These are phyloP conservation scores for Berberis thunbergii DNA, from an alignment of 164 flowering plant genomes.

Conservation along the genomic window DNA sequence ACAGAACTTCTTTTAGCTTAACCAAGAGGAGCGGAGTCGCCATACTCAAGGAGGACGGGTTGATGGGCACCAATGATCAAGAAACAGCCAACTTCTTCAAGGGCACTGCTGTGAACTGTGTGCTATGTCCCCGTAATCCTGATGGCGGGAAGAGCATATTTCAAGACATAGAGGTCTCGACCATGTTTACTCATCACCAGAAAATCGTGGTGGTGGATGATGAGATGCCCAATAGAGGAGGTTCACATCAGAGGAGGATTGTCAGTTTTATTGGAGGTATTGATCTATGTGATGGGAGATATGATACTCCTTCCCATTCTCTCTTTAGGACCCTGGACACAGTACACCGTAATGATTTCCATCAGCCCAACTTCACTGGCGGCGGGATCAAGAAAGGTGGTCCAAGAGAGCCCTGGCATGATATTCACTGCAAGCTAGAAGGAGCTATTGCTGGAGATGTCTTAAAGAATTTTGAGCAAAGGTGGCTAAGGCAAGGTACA, in stretches of 20 bases:
- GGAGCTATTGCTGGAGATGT: slow-evolving; percentile 8
- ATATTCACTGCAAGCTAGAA: slow-evolving; percentile 5
- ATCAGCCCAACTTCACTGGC: slow-evolving; percentile 9
- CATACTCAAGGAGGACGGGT: slow-evolving; percentile 3
- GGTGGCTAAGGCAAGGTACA: background rate
- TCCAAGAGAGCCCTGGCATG: slow-evolving; percentile 5
- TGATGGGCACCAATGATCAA: slow-evolving; percentile 4
- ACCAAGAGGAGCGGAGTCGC: slow-evolving; percentile 1
- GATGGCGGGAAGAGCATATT: background rate
- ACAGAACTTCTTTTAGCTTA: background rate
- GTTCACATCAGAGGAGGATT: slow-evolving; percentile 1
- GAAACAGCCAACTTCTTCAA: slow-evolving; percentile 1
- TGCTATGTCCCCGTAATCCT: slow-evolving; percentile 1
- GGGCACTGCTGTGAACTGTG: slow-evolving; percentile 1
- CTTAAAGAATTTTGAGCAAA: slow-evolving; percentile 3
- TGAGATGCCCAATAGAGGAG: background rate
- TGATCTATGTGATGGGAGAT: background rate
- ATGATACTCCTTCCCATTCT: slow-evolving; percentile 5
- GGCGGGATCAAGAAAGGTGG: slow-evolving; percentile 4
- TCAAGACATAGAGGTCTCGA: slow-evolving; percentile 5
- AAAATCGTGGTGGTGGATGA: slow-evolving; percentile 2
- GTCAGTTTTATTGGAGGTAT: slow-evolving; percentile 3
- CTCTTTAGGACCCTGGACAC: slow-evolving; percentile 4
- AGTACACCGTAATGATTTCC: slow-evolving; percentile 4
- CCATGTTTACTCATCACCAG: background rate